phyloP scores from a whole-genome alignment of 2,329 filamentous ascomycete species.

The Talaromyces islandicus region DNA sequence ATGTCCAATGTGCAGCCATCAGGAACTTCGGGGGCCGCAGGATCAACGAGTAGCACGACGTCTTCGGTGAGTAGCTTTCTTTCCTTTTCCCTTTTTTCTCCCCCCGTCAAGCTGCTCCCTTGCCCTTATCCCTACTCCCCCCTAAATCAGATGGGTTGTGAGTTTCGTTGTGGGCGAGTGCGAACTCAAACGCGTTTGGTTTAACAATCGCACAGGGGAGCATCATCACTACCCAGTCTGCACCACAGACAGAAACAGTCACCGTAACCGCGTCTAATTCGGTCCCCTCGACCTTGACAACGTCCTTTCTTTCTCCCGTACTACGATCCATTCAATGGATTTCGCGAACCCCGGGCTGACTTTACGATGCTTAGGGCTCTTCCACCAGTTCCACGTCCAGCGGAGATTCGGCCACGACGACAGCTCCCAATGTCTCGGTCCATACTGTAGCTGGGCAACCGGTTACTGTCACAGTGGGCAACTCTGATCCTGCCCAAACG shows the following conservation, averaged over 20 bases:
- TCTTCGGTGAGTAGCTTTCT: conserved; percentile 6
- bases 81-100: too few species aligned
- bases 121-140: background rate
- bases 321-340: conserved; percentile 5
- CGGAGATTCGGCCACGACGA: conserved; percentile 1
- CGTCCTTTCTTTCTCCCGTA: conserved; percentile 10
- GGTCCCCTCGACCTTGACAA: conserved; percentile 7
- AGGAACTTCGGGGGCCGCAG: conserved; percentile 23
- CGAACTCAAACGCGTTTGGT: conserved; percentile 10
- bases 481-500: conserved; percentile 13
- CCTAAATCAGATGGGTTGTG: background rate
- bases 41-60: conserved; percentile 8
- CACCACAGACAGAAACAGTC: conserved; percentile 11
- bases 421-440: conserved; percentile 7
- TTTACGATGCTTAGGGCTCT: background rate
- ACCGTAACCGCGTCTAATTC: conserved; percentile 13
- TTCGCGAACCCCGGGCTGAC: conserved; percentile 6
- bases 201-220: conserved; percentile 19
- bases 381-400: conserved; percentile 8
- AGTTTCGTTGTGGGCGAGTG: background rate
- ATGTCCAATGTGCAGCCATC: conserved; percentile 27
- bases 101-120: too few species aligned
- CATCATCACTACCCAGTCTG: conserved; percentile 10
- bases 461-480: conserved; percentile 18
- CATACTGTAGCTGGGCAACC: conserved; percentile 14